Evolutionary conservation across 1,139 yeast species (phyloP).

Genomic region (Blastobotrys elegans): DNA sequence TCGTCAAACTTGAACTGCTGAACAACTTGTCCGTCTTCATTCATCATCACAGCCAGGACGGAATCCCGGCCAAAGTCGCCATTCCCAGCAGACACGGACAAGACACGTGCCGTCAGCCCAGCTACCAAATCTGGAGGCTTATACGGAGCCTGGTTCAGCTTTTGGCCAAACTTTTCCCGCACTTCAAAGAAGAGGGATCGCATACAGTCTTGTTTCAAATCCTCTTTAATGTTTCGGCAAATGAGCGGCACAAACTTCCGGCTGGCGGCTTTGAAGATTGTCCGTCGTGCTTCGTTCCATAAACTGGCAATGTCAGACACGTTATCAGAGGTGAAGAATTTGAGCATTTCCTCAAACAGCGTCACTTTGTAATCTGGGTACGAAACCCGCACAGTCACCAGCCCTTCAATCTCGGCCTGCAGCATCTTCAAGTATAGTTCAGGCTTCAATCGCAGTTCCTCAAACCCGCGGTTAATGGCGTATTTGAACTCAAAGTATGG

Average conservation of each 20-base stretch:
- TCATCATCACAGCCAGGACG: slow-evolving; percentile 72
- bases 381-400: slow-evolving; percentile 43
- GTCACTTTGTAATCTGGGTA: slow-evolving; percentile 40
- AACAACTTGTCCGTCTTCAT: slow-evolving; percentile 73
- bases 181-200: slow-evolving; percentile 64
- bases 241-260: slow-evolving; percentile 64
- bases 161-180: slow-evolving; percentile 61
- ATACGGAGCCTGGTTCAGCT: slow-evolving; percentile 89
- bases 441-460: slow-evolving; percentile 68
- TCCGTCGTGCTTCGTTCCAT: slow-evolving; percentile 78
- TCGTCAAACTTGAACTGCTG: slow-evolving; percentile 70
- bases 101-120: slow-evolving; percentile 80
- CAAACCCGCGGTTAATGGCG: slow-evolving; percentile 73
- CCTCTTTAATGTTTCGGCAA: slow-evolving; percentile 76
- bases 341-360: slow-evolving; percentile 46
- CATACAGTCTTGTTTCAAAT: slow-evolving; percentile 72
- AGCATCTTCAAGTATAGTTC: slow-evolving; percentile 83
- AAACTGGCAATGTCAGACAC: slow-evolving; percentile 71
- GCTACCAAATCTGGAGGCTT: slow-evolving; percentile 71
- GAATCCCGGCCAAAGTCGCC: slow-evolving; percentile 81
- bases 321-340: slow-evolving; percentile 73
- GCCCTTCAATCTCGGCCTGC: slow-evolving; percentile 74
- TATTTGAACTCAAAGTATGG: slow-evolving; percentile 89
- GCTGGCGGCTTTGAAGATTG: slow-evolving; percentile 62
- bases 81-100: slow-evolving; percentile 80